These are phyloP conservation scores for Sporothrix humicola DNA, from an alignment of 2,329 filamentous ascomycete species.

Conservation along the genomic window DNA sequence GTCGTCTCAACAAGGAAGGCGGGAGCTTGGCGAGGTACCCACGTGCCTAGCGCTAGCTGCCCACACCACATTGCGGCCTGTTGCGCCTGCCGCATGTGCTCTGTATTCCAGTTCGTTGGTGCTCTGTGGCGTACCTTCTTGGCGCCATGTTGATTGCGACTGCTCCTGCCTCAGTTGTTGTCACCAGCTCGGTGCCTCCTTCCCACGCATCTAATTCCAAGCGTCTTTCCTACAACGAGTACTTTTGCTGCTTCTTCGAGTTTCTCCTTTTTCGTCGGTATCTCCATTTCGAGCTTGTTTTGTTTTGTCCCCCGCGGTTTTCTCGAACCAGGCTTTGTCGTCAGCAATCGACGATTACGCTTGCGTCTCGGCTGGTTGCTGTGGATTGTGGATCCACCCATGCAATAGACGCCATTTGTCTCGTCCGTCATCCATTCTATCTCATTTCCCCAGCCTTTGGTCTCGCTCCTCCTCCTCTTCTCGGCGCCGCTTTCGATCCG, in stretches of 20 bases:
- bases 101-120: constrained; percentile 10
- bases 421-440: constrained; percentile 15
- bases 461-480: constrained; percentile 16
- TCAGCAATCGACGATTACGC: constrained; percentile 12
- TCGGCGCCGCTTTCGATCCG: constrained; percentile 5
- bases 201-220: not conserved
- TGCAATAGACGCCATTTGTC: not conserved
- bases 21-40: constrained; percentile 23
- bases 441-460: constrained; percentile 25
- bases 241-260: not conserved
- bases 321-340: too few species aligned
- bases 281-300: not conserved
- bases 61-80: not conserved
- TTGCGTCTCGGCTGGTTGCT: constrained; percentile 24
- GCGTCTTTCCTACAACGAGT: not conserved
- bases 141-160: not conserved
- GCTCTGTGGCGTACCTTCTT: constrained; percentile 22
- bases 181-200: constrained; percentile 12
- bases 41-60: constrained; percentile 18
- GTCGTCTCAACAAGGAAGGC: constrained; percentile 26
- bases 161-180: constrained; percentile 14
- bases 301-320: not conserved
- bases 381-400: constrained; percentile 28
- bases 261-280: not conserved
- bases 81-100: constrained; percentile 21